phyloP scores from a whole-genome alignment of 257 asterid species.

The Plantago major region DNA sequence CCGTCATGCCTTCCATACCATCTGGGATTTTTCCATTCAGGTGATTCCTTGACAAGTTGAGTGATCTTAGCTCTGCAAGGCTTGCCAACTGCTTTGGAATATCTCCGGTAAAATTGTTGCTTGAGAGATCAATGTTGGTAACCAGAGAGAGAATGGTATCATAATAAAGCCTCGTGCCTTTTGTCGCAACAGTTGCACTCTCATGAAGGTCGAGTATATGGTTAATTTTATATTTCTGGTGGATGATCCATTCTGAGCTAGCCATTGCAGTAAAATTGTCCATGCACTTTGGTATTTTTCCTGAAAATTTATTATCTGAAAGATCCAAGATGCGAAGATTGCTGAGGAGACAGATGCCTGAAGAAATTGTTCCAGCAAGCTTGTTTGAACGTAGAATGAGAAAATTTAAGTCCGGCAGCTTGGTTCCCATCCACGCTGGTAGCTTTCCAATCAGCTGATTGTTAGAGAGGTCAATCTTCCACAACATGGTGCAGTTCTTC shows the following conservation, averaged over 20 bases:
- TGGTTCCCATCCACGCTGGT: slow-evolving; percentile 2
- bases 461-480: slow-evolving; percentile 9
- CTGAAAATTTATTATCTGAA: background rate
- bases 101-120: too few species aligned
- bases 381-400: slow-evolving; percentile 7
- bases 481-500: background rate
- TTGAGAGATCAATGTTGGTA: too few species aligned
- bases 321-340: slow-evolving; percentile 2
- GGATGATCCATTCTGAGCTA: too few species aligned
- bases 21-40: too few species aligned
- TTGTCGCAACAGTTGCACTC: background rate
- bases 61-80: too few species aligned
- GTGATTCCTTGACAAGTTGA: too few species aligned
- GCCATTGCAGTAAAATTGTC: slow-evolving; percentile 4
- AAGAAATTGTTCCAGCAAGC: background rate
- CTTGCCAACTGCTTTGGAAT: too few species aligned
- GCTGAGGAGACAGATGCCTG: background rate
- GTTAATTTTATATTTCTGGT: too few species aligned
- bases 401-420: background rate
- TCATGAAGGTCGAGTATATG: too few species aligned
- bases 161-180: background rate
- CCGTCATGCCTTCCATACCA: too few species aligned
- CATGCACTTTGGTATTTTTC: background rate
- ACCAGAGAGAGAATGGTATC: background rate
- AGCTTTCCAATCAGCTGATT: background rate